Evolutionary conservation across 2,329 filamentous ascomycete genomes (phyloP), one percentile per base, ranked within the genome.

Genomic region (Aspergillus fischeri): DNA sequence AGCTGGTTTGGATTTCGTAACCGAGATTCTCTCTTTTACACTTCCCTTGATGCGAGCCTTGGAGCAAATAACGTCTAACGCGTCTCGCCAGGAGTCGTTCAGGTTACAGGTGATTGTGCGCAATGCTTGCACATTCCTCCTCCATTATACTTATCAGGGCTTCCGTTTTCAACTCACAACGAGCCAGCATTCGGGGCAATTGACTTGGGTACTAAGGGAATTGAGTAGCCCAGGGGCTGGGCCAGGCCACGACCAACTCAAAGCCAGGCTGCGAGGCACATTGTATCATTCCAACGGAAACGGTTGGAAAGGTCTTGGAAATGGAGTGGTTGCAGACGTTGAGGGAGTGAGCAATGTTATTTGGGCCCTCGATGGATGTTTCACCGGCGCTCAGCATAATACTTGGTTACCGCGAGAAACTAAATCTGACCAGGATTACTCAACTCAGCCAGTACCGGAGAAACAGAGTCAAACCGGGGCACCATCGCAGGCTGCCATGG

Each of bases 261-360:
- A 63, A 52, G 56, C 51, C 24, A 64, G 57, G 11, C 56, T 76
- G 25, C 66, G 61, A 32, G 67, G 73, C 49, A 69, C 64, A 24
- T 57, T 77, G 44, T 76, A 74, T 58, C 65, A 66, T 35, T 68
- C 70, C 3, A 71, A 66, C 42, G 73, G 73, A 38, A 62, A 73
- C 51, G 74, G 74, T 4, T 77, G 75, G 75, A 70, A 66, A 49
- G 75, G 75, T 11, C 63, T 76, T 14, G 73, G 70, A 10, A 71
- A 69, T 57, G 75, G 75, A 17, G 73, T 68, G 32, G 65, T 75
- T 32, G 70, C 73, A 11, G 64, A 68, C 25, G 62, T 66, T 35
- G 66, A 68, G 29, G 69, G 69, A 52, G 63, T 75, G 20, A 68
- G 65, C 27, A 67, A 68, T 51, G 64, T 77, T 20, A 54, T 77